Evolutionary conservation across 352 stramenopile genomes (phyloP), one percentile per base, ranked within the genome.

Genomic region (Globisporangium yorkense): DNA sequence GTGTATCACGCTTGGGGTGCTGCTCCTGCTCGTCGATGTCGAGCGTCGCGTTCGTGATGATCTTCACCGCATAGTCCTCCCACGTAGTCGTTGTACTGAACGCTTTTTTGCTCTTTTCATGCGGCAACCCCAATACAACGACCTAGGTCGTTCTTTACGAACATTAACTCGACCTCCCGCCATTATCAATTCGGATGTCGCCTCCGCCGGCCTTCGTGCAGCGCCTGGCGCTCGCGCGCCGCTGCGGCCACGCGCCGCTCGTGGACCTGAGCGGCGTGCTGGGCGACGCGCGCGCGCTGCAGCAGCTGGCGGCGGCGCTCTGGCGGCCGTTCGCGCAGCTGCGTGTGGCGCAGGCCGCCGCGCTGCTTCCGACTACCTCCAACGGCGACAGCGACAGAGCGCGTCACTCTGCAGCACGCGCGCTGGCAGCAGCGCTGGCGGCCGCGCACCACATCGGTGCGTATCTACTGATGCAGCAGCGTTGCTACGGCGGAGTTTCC

Each of bases 261-360:
- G 57, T 80, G 45, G 72, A 85, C 49, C 54, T 85, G 31, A 67
- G 57, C 29, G 63, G 40, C 29, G 48, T 85, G 3, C 37, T 88
- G 33, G 60, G 53, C 8, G 67, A 85, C 61, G 59, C 56, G 2
- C 45, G 35, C 21, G 47, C 63, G 6, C 62, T 85, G 20, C 61
- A 62, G 9, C 61, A 70, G 24, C 53, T 88, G 20, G 54, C 68
- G 2, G 15, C 39, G 16, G 77, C 79, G 47, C 66, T 87, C 3
- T 70, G 68, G 18, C 46, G 51, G 13, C 72, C 74, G 3, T 84
- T 87, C 35, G 62, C 67, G 55, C 40, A 67, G 33, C 54, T 71
- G 47, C 59, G 62, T 20, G 63, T 87, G 46, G 71, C 80, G 51
- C 63, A 75, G 44, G 61, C 79, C 24, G 37, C 81, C 18, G 77